Base-by-base conservation (phyloP, 2,329 filamentous ascomycete genomes). In the Alternaria burnsii region DNA sequence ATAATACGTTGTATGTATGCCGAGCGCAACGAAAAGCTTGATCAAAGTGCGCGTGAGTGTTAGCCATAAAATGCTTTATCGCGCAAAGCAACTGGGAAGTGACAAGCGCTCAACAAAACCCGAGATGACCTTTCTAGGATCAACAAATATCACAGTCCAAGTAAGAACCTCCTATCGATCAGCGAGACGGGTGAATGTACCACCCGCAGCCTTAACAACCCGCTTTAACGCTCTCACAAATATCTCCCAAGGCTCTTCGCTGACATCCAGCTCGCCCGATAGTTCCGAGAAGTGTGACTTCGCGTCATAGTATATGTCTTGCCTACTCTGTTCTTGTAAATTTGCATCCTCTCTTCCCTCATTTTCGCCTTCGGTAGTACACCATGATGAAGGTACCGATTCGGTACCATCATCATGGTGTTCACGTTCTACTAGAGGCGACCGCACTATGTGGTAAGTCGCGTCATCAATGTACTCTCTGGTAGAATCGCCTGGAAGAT, bases 341-440 rank as follows among this genome's bases (percentile, higher is more conserved):
- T 38, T 1, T 0, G 5, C 34, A 38, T 38, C 34, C 0, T 10
- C 7, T n/a, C 4, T 3, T 1, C 0, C 7, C 7, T 38, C 16
- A 1, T 38, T 1, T 4, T n/a, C 6, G 34, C 16, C 3, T n/a
- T 38, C 34, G 14, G 34, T 20, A 20, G 20, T 20, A 20, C 20
- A 20, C 20, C 20, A 20, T 20, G 20, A 20, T 20, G 20, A 20
- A 20, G 20, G 20, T 20, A 20, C 20, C 20, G 20, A 20, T 20
- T 20, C 20, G 2, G 24, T 26, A 26, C 24, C 7, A 0, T 9
- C 5, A 4, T 38, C 16, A 1, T n/a, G 0, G 7, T n/a, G 34
- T 4, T 18, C 34, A 38, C 5, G 6, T n/a, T n/a, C 34, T 1
- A n/a, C 34, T n/a, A 2, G 7, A 18, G 16, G 34, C 34, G 7